Base-by-base conservation (phyloP, 305 asterid genomes). In the Rubia balearica region DNA sequence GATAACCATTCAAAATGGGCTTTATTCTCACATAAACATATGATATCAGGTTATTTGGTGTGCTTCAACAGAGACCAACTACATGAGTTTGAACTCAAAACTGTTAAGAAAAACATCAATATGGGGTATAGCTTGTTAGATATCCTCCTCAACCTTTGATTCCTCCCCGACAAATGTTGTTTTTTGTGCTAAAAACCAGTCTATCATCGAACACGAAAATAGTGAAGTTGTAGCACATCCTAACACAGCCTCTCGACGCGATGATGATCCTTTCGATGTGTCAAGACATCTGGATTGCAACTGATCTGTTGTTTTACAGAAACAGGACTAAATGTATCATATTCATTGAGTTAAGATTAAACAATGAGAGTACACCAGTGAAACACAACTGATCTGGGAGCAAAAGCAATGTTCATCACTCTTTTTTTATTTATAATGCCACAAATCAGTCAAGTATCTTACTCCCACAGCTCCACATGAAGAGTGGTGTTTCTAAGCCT, bases 151-250 rank as follows among this genome's bases (percentile, higher is more conserved):
- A 13, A 67, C 76, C 19, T 67, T 79, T n/a, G 80, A 17, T 72
- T 78, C 85, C 64, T 80, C 91, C 71, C 75, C 86, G 56, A 95
- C 94, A 76, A 65, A 60, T 42, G 88, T 85, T 38, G 89, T 88
- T 67, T 56, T 68, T 40, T 73, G 66, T 43, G 67, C 67, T 30
- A 76, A 68, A 24, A 64, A 79, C 65, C 69, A 73, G 76, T 68
- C 86, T 68, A 76, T 21, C 69, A 77, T 70, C 12, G 82, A 68
- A 71, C 83, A 73, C 60, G 84, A 69, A 69, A 80, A 73, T 36
- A 85, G 57, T 57, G 86, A 79, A 79, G 71, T 79, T 70, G 73
- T 77, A 61, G 77, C 48, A 69, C 85, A 77, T 57, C 79, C 80
- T 43, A 82, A 1, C 42, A 88, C 76, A 70, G 86, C 73, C 62